phyloP scores from a whole-genome alignment of 2,329 filamentous ascomycete genomes.

The Dactylellina haptotyla region DNA sequence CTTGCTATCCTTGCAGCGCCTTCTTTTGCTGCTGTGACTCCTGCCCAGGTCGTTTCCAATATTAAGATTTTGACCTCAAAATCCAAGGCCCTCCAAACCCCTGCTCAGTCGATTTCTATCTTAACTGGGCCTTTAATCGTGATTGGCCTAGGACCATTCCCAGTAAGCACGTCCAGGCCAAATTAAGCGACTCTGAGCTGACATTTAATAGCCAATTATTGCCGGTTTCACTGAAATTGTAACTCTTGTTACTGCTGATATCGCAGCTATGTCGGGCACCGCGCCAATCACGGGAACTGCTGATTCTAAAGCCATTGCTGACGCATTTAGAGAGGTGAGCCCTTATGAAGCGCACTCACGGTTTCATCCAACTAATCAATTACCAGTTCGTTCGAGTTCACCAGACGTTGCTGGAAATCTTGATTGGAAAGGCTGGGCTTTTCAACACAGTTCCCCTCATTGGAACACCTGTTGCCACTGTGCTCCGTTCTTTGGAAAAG shows the following conservation, averaged over 20 bases:
- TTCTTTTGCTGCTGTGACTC: constrained; percentile 51
- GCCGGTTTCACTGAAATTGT: constrained; percentile 59
- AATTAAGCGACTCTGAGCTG: background rate
- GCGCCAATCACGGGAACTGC: constrained; percentile 34
- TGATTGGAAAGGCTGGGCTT: constrained; percentile 61
- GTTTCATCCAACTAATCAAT: too few species aligned
- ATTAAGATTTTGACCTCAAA: constrained; percentile 57
- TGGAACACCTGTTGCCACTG: constrained; percentile 58
- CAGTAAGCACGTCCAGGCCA: constrained; percentile 57
- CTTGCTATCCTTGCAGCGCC: constrained; percentile 54
- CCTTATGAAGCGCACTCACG: too few species aligned
- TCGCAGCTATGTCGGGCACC: constrained; percentile 55
- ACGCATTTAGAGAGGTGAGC: constrained; percentile 58
- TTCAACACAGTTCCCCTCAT: constrained; percentile 58
- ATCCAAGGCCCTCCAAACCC: constrained; percentile 57
- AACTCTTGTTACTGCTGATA: constrained; percentile 47
- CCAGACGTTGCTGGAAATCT: constrained; percentile 60
- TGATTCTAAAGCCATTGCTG: constrained; percentile 55
- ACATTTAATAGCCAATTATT: constrained; percentile 55
- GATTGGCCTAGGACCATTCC: constrained; percentile 59
- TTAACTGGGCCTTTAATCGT: constrained; percentile 58
- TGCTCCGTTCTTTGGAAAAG: constrained; percentile 57
- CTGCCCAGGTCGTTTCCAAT: constrained; percentile 56
- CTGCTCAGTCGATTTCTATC: constrained; percentile 58
- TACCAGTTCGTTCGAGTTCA: constrained; percentile 59